Evolutionary conservation across 2,329 filamentous ascomycete genomes (phyloP), one percentile per base, ranked within the genome.

Genomic region (Esteya vermicola): DNA sequence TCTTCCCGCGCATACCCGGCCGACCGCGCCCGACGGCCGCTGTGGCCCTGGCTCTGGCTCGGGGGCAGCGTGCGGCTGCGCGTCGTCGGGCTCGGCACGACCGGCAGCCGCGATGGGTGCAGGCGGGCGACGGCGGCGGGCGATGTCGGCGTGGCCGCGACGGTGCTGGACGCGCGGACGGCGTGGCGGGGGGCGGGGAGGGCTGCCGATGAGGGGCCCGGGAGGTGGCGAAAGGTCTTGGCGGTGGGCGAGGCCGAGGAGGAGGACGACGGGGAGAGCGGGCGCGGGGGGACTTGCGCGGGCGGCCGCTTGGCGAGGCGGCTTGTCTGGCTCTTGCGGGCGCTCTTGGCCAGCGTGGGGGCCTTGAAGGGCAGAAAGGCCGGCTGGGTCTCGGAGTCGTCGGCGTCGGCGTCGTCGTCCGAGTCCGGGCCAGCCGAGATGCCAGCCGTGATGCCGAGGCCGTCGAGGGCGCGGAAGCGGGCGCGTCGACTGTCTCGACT

Each of bases 1-100:
- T 73, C 74, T 45, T 81, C 76, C 12, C 68, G 65, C 2, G 70
- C 71, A 34, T 63, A 57, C 0, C 62, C 65, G 49, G 68, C 67
- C 22, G 60, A 49, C 69, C 75, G 33, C 70, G 61, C 13, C 28
- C 9, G 10, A 14, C 28, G 4, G n/a, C n/a, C 6, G 28, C n/a
- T 10, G 18, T 16, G 4, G 21, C 67, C 67, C 14, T 31, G 21
- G 14, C 3, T 19, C 20, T 3, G 69, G 63, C 36, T 78, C 51
- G 50, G 81, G 36, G 32, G 25, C 7, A 25, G 21, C 14, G n/a
- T 25, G 4, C 27, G 20, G 9, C 69, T 69, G 20, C 76, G 76
- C 32, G 67, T 22, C 8, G 36, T 75, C n/a, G 74, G 54, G 4
- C 70, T 69, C 1, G 65, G 52, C 4, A 57, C 23, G 48, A 10